phyloP scores from a whole-genome alignment of 2,329 filamentous ascomycete genomes.

The Pseudogymnoascus sp. region DNA sequence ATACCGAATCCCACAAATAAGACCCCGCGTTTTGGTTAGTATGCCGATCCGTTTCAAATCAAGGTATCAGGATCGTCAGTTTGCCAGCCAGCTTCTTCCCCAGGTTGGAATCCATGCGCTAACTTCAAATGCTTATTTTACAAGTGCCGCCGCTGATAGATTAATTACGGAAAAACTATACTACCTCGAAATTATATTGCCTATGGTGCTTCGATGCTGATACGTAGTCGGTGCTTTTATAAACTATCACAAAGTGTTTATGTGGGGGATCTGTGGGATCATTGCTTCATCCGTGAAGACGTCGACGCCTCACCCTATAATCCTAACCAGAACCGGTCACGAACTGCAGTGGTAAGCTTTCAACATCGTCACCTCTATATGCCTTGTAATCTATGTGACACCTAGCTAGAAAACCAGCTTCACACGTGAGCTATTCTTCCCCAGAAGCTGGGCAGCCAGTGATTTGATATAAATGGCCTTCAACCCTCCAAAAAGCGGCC shows the following conservation, averaged over 20 bases:
- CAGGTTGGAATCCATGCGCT: background rate
- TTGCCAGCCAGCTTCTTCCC: background rate
- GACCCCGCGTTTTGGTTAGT: constrained; percentile 1
- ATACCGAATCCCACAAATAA: constrained; percentile 8
- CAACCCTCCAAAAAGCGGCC: background rate
- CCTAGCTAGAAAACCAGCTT: background rate
- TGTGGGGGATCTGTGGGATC: background rate
- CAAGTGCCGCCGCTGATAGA: constrained; percentile 5
- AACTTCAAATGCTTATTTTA: background rate
- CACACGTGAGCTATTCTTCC: background rate
- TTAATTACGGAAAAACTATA: constrained; percentile 8
- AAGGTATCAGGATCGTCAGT: constrained; percentile 2
- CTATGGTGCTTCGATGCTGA: background rate
- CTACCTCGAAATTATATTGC: background rate
- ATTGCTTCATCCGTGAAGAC: background rate
- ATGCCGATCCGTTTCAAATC: background rate
- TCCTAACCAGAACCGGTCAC: background rate
- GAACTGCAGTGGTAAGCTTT: background rate
- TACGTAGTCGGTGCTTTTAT: constrained; percentile 5
- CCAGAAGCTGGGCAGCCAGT: background rate
- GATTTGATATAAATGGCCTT: background rate
- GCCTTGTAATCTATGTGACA: constrained; percentile 1
- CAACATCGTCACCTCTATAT: background rate
- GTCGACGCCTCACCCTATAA: background rate
- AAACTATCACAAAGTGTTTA: background rate